Base-by-base conservation (phyloP, 345 rosid species). In the Eutrema yunnanense region DNA sequence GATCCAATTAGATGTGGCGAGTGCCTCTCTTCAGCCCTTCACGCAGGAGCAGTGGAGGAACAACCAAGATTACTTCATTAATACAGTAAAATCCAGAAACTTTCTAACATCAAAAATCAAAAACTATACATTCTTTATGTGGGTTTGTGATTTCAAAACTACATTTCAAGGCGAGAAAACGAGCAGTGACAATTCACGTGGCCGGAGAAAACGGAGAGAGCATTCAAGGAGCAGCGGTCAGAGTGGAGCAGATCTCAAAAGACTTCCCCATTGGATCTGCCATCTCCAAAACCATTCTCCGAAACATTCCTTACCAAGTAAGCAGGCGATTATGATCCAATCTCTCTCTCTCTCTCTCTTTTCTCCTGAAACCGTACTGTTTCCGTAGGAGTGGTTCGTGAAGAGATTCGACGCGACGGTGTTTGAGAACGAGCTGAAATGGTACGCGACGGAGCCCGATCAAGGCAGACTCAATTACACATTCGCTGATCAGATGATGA, bases 181-280 rank as follows among this genome's bases (percentile, higher is more conserved):
- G 94, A 0, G 86, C 90, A 0, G 87, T 83, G 77, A 84, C 78
- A 33, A 76, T 90, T 55, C 96, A 93, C 68, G 90, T 85, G 11
- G 71, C 96, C 13, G 80, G 87, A 72, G 76, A 56, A 72, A 59
- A 76, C 0, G 98, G 97, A 42, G 78, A 75, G 37, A 82, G 60
- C 73, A 44, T 89, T 69, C 80, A 81, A 79, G 96, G 85, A 46
- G 92, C 88, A 30, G 19, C 43, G 50, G 48, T 93, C 33, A 77
- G 65, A 6, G 27, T 84, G 14, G 67, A 86, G 14, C 94, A 93
- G 70, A 72, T 87, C 81, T 83, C 91, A 4, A 90, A 82, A 68
- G 97, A 85, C 70, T 90, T 94, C 78, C 96, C 95, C 1, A 69
- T 87, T 72, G 96, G 97, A 16, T 90, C 97, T 19, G 88, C 97